phyloP scores from a whole-genome alignment of 2,329 filamentous ascomycete species.

The Leptographium lundbergii region DNA sequence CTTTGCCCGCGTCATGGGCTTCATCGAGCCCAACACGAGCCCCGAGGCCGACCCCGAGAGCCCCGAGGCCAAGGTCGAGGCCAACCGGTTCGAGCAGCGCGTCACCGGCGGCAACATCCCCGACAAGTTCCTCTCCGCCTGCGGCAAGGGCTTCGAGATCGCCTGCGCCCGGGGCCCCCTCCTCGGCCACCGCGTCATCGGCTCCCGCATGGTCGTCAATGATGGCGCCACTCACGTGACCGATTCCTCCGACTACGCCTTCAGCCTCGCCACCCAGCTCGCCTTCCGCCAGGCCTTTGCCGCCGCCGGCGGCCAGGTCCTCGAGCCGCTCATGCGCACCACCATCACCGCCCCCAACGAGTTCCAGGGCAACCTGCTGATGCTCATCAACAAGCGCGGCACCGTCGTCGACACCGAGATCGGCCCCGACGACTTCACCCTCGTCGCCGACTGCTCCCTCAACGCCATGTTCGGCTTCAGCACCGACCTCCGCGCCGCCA shows the following conservation, averaged over 20 bases:
- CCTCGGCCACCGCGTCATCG: constrained; percentile 85
- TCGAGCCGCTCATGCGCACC: constrained; percentile 97
- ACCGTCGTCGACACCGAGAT: constrained; percentile 94
- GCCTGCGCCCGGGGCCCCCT: constrained; percentile 79
- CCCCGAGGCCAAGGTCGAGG: constrained; percentile 30
- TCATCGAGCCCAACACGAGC: constrained; percentile 65
- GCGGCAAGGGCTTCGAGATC: constrained; percentile 83
- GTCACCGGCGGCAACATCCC: constrained; percentile 83
- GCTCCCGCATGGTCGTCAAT: constrained; percentile 81
- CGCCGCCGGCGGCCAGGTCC: constrained; percentile 66
- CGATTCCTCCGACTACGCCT: constrained; percentile 92
- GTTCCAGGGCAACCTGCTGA: constrained; percentile 94
- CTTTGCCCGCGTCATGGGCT: constrained; percentile 85
- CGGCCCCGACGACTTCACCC: constrained; percentile 83
- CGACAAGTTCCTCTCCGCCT: constrained; percentile 91
- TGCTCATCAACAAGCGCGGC: constrained; percentile 90
- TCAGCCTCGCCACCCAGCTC: constrained; percentile 88
- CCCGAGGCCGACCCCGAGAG: background rate
- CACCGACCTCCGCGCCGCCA: constrained; percentile 78
- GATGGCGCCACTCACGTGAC: constrained; percentile 96
- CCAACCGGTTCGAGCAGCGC: constrained; percentile 76
- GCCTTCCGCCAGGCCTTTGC: constrained; percentile 92
- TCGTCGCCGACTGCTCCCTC: constrained; percentile 82
- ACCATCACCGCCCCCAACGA: constrained; percentile 91
- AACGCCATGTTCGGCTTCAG: constrained; percentile 98